Conservation (phyloP, 257 asterid genomes). For the Solanum chilense region DNA sequence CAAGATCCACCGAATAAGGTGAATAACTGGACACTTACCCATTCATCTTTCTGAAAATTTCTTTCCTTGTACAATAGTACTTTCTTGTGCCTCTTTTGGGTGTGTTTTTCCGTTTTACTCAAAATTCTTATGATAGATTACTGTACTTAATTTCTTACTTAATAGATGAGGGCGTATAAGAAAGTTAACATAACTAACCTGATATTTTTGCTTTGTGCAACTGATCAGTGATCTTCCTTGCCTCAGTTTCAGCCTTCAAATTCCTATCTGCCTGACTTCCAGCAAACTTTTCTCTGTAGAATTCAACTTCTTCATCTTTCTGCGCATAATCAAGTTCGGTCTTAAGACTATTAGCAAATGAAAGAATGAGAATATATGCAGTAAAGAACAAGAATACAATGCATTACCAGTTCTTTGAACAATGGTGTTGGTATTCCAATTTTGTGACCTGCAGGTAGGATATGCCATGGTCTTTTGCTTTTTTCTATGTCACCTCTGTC, state of each 20-base stretch:
- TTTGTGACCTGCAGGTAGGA: slow-evolving; percentile 72
- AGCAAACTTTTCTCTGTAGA: slow-evolving; percentile 55
- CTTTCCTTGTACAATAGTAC: neutral
- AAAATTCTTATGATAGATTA: neutral
- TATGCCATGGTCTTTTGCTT: slow-evolving; percentile 80
- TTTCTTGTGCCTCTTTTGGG: neutral
- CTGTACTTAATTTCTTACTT: neutral
- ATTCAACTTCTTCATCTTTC: slow-evolving; percentile 72
- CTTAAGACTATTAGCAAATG: neutral
- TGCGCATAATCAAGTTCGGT: slow-evolving; percentile 18
- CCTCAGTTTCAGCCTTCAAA: slow-evolving; percentile 53
- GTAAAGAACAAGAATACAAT: neutral
- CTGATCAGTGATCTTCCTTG: slow-evolving; percentile 49
- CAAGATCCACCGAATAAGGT: neutral
- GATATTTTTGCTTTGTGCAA: slow-evolving; percentile 56
- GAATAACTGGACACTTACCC: neutral
- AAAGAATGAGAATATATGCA: neutral
- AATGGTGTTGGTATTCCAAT: slow-evolving; percentile 81
- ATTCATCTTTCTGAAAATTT: neutral
- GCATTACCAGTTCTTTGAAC: slow-evolving; percentile 73
- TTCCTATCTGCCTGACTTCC: slow-evolving; percentile 89
- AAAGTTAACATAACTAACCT: slow-evolving; percentile 31
- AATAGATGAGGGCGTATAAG: neutral
- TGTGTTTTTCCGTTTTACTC: neutral
- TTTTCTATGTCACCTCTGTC: slow-evolving; percentile 60